Conservation (phyloP, 2,329 filamentous ascomycete genomes). For the Sphaerulina vaccinii region DNA sequence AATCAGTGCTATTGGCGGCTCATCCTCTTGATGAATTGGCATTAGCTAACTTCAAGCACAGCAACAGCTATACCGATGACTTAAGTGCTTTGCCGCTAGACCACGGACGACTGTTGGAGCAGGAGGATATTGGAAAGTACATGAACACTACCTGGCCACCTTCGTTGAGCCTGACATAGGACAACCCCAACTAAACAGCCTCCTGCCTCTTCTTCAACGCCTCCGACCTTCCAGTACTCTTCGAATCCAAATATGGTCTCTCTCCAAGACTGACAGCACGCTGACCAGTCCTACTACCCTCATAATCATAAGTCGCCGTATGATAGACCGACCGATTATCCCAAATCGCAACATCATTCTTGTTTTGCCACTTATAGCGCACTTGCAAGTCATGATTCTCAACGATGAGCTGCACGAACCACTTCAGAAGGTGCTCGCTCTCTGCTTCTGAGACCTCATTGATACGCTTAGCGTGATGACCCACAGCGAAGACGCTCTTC, state of each 20-base stretch:
- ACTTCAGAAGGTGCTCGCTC: conserved; percentile 21
- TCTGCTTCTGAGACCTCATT: conserved; percentile 48
- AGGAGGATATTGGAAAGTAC: no score
- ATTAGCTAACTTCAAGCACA: no score
- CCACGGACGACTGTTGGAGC: no score
- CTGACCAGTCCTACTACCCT: conserved; percentile 51
- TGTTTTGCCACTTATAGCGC: conserved; percentile 49
- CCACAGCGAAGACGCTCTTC: conserved; percentile 62
- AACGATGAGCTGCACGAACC: conserved; percentile 38
- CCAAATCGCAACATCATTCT: conserved; percentile 53
- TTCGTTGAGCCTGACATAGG: no score
- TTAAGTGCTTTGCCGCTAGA: no score
- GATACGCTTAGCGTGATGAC: conserved; percentile 54
- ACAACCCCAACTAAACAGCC: no score
- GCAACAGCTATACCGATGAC: no score
- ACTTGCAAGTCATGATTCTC: conserved; percentile 54
- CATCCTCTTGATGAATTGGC: no score
- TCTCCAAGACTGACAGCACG: conserved; percentile 57
- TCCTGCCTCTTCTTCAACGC: not conserved
- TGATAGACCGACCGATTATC: conserved; percentile 58
- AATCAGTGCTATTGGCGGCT: no score
- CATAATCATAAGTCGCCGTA: conserved; percentile 63
- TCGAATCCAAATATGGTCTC: conserved; percentile 55
- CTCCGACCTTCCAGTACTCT: conserved; percentile 38
- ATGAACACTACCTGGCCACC: no score